Percentiles rank a stretch among this genome's conserved stretches.
Conservation (phyloP, 306 rosid species). For the Amphicarpaea edgeworthii region DNA sequence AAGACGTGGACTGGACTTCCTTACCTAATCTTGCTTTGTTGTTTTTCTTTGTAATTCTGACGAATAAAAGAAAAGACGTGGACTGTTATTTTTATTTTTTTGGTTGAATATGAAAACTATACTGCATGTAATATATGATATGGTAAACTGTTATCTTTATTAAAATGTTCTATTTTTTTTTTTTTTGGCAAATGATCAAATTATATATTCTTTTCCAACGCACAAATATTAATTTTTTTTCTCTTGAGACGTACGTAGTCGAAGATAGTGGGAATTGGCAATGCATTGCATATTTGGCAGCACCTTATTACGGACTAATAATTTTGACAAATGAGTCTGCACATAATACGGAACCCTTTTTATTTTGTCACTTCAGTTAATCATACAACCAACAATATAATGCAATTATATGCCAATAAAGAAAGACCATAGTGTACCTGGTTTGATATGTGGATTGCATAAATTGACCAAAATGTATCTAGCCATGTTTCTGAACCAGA, state of each 20-base stretch:
- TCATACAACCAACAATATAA: constrained; percentile 5
- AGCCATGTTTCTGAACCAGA: constrained; percentile 26
- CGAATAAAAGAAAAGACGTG: not conserved
- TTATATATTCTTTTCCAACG: no score
- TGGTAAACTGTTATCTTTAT: no score
- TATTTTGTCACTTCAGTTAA: not conserved
- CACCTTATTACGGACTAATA: not conserved
- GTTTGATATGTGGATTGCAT: constrained; percentile 22
- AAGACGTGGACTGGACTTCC: not conserved
- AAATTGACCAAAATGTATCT: constrained; percentile 37
- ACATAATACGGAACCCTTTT: not conserved
- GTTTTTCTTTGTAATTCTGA: no score
- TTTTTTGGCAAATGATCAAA: no score
- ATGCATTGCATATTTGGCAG: not conserved
- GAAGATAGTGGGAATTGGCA: not conserved
- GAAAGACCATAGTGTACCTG: constrained; percentile 47
- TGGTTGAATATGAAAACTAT: no score
- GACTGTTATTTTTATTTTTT: not conserved
- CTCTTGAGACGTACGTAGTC: not conserved
- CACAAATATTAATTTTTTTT: not conserved
- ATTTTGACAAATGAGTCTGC: not conserved
- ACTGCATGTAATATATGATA: no score
- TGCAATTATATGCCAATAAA: constrained; percentile 23
- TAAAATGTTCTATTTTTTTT: no score
- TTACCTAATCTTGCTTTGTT: no score